phyloP scores from a whole-genome alignment of 108 stramenopile species.

The Nitzschia sp. region DNA sequence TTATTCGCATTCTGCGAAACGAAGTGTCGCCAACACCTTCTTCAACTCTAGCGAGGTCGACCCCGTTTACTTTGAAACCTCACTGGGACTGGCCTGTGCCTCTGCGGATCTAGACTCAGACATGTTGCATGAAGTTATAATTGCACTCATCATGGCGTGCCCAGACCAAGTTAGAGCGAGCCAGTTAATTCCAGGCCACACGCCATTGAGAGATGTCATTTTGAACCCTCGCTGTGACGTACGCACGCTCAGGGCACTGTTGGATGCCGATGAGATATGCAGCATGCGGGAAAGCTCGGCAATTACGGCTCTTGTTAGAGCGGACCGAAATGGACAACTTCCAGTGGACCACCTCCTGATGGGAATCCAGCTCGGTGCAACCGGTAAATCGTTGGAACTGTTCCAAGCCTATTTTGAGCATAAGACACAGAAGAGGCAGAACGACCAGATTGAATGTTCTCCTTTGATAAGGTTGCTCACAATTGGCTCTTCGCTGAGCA shows the following conservation, averaged over 20 bases:
- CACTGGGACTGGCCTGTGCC: constrained; percentile 40
- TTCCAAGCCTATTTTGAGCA: constrained; percentile 22
- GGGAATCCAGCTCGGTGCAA: constrained; percentile 26
- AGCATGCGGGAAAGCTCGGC: not conserved
- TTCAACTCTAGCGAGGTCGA: not conserved
- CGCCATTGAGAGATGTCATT: constrained; percentile 37
- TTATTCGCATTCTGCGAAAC: constrained; percentile 12
- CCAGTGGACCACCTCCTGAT: constrained; percentile 40
- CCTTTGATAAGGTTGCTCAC: constrained; percentile 37
- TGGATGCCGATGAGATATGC: constrained; percentile 14
- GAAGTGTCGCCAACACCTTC: not conserved
- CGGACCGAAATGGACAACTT: constrained; percentile 28
- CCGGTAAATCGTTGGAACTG: constrained; percentile 12
- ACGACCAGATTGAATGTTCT: not conserved
- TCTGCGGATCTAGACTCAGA: constrained; percentile 12
- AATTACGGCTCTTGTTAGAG: not conserved
- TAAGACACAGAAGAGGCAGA: not conserved
- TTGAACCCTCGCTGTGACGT: constrained; percentile 22
- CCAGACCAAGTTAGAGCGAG: constrained; percentile 29
- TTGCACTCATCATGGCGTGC: constrained; percentile 27
- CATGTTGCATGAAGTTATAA: constrained; percentile 4
- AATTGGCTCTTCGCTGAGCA: constrained; percentile 11
- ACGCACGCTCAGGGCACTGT: constrained; percentile 10
- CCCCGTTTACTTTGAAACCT: constrained; percentile 10
- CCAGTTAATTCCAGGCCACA: constrained; percentile 29